phyloP scores from a whole-genome alignment of 257 asterid species.

The Solanum etuberosum region DNA sequence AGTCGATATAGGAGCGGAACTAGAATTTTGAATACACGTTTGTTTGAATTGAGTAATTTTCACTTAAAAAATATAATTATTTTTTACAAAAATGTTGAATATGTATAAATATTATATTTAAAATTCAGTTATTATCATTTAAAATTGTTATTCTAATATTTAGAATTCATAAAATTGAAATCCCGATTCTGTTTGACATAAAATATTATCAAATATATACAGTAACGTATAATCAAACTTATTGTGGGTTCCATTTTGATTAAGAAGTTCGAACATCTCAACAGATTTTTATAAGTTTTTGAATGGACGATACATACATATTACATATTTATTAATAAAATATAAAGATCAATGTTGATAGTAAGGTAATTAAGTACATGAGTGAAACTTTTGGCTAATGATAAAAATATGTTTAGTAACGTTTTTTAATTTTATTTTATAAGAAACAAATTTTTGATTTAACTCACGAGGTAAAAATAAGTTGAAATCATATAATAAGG shows the following conservation, averaged over 20 bases:
- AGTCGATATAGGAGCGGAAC: not conserved
- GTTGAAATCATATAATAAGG: not conserved
- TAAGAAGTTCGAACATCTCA: not conserved
- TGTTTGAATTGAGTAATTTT: not conserved
- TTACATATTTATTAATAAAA: not conserved
- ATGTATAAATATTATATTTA: not conserved
- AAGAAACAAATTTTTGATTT: not conserved
- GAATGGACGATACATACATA: not conserved
- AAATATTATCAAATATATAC: not conserved
- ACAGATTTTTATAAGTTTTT: not conserved
- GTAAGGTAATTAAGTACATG: not conserved
- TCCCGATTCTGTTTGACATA: fast-evolving
- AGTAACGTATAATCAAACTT: not conserved
- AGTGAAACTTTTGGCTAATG: not conserved
- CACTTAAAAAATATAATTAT: not conserved
- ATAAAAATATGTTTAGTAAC: not conserved
- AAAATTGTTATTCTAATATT: not conserved
- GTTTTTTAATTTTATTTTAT: not conserved
- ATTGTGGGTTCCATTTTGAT: not conserved
- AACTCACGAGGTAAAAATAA: not conserved
- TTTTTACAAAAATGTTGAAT: not conserved
- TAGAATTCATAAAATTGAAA: not conserved
- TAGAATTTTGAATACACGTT: not conserved
- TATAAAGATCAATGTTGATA: not conserved
- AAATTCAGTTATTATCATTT: fast-evolving